phyloP scores from a whole-genome alignment of 202 grass and related monocot species.

The Bolboschoenoplectus hybrid region DNA sequence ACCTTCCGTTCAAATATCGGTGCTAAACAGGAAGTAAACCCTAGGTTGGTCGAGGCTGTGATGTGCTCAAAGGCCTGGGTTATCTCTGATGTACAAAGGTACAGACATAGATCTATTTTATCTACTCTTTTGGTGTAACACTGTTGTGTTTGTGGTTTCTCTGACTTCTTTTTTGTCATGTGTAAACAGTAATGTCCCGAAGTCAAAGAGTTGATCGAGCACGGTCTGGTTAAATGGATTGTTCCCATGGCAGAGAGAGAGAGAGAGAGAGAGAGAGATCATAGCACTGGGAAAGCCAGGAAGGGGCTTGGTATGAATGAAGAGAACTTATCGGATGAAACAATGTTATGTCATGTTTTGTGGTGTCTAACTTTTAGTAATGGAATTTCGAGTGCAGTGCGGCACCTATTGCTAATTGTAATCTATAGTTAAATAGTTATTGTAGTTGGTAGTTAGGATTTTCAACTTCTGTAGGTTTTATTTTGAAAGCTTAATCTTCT shows the following conservation, averaged over 20 bases:
- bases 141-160: neutral
- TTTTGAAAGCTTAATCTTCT: neutral
- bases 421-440: neutral
- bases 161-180: neutral
- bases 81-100: conserved; percentile 26
- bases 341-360: neutral
- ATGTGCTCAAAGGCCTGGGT: conserved; percentile 28
- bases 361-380: neutral
- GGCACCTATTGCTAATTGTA: neutral
- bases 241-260: neutral
- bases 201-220: neutral
- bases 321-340: neutral
- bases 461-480: neutral
- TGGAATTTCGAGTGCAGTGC: neutral
- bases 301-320: neutral
- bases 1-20: neutral
- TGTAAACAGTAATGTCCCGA: neutral
- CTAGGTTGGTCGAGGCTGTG: conserved; percentile 16
- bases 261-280: neutral
- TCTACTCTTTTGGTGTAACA: neutral
- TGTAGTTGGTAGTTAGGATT: neutral
- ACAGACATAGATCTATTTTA: conserved; percentile 8
- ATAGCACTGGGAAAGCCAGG: neutral
- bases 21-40: neutral
- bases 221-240: neutral